Conservation (phyloP, 805 yeast genomes). For the Myxozyma kluyveri region DNA sequence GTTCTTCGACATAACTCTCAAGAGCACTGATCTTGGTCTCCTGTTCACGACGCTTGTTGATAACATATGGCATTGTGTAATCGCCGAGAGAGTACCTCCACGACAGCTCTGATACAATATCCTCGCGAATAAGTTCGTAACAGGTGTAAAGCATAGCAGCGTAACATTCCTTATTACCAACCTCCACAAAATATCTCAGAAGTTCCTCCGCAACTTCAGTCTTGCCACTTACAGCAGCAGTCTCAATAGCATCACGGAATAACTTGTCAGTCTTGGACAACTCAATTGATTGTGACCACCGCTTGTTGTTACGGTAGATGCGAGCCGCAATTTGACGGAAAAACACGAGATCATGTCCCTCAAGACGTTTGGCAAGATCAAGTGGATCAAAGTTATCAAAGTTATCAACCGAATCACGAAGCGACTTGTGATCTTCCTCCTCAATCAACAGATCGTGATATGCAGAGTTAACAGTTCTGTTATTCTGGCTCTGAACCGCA, state of each 20-base stretch:
- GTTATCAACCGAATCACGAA: constrained; percentile 81
- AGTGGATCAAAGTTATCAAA: constrained; percentile 89
- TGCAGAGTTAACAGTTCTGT: constrained; percentile 87
- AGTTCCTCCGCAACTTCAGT: constrained; percentile 83
- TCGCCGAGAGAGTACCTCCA: constrained; percentile 87
- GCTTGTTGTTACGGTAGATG: constrained; percentile 89
- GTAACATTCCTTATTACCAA: constrained; percentile 93
- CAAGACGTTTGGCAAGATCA: constrained; percentile 88
- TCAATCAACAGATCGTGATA: constrained; percentile 93
- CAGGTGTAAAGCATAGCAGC: constrained; percentile 85
- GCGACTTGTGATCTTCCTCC: constrained; percentile 91
- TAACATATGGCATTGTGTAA: constrained; percentile 87
- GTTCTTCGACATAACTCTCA: constrained; percentile 65
- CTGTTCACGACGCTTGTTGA: constrained; percentile 80
- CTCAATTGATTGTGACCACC: constrained; percentile 84
- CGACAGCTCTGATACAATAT: constrained; percentile 80
- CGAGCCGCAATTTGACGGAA: constrained; percentile 96
- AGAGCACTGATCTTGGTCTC: constrained; percentile 62
- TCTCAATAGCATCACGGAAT: constrained; percentile 91
- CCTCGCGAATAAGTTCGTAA: constrained; percentile 74
- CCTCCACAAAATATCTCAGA: constrained; percentile 87
- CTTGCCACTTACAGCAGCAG: constrained; percentile 80
- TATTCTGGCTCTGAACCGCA: constrained; percentile 85
- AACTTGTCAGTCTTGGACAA: constrained; percentile 87
- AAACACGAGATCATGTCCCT: constrained; percentile 83